Conservation (phyloP, 2,329 filamentous ascomycete species). For the Fusarium sp. region DNA sequence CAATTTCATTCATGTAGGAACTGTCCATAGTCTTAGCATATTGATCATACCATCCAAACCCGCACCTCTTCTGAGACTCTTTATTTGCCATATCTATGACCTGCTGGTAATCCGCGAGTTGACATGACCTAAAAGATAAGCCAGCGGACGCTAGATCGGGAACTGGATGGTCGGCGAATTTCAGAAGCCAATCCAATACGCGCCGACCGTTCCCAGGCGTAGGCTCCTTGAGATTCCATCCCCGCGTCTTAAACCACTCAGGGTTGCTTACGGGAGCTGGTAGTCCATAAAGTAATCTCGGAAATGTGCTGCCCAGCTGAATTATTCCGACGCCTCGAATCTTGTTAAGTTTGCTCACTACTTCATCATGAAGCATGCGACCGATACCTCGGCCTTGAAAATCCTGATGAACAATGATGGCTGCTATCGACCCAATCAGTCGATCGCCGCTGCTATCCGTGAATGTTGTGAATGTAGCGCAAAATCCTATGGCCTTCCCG, state of each 20-base stretch:
- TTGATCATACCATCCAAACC: conserved; percentile 68
- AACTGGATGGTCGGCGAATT: conserved; percentile 59
- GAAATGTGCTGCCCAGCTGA: conserved; percentile 67
- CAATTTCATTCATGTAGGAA: conserved; percentile 59
- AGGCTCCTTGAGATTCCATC: conserved; percentile 60
- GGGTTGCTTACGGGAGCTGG: conserved; percentile 54
- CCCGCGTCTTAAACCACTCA: conserved; percentile 63
- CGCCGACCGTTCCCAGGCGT: conserved; percentile 58
- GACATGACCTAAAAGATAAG: conserved; percentile 57
- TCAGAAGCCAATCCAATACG: conserved; percentile 63
- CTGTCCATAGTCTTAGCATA: conserved; percentile 62
- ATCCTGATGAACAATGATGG: conserved; percentile 60
- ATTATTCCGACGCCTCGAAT: conserved; percentile 62
- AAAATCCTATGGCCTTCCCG: conserved; percentile 62
- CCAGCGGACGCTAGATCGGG: conserved; percentile 52
- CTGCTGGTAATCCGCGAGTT: conserved; percentile 55
- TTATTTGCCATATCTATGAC: conserved; percentile 61
- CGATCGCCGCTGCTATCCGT: conserved; percentile 61
- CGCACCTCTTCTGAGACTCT: conserved; percentile 56
- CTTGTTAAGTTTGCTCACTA: conserved; percentile 57
- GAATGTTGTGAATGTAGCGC: conserved; percentile 68
- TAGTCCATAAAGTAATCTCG: conserved; percentile 64
- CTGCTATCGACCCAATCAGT: conserved; percentile 64
- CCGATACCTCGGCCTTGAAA: conserved; percentile 62
- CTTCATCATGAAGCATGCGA: conserved; percentile 61